Evolutionary conservation across 768 basidiomycete genomes (phyloP), one percentile per base, ranked within the genome.

Genomic region (Suillus subalutaceus): DNA sequence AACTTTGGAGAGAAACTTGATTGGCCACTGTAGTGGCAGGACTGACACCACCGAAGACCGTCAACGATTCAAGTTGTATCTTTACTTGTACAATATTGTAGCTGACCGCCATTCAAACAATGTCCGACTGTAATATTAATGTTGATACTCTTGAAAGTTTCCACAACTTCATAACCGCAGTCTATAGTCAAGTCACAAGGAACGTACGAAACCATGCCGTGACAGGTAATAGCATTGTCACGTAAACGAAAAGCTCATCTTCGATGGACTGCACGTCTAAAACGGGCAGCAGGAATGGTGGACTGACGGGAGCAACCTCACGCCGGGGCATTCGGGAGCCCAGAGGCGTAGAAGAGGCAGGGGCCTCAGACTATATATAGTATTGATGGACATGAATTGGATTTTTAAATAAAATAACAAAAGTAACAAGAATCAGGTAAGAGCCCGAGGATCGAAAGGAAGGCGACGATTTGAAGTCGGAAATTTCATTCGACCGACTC

Each of bases 1-100:
- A 94, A 94, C 77, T 93, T 90, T 70, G 92, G 91, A 4, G 92
- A 93, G 78, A 87, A 86, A 72, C 76, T 90, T 40, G 88, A 88
- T 30, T 93, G 92, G 91, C 92, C 92, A 4, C 78, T 93, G 71
- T 93, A 79, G 41, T 59, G 2, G 43, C 41, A 60, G 12, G 30
- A 30, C 18, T 30, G 38, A 26, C 58, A 30, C 23, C 1, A 13
- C 3, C 9, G 23, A 26, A 18, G 7, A 59, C 2, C 38, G 10
- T 41, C 40, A 30, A 43, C 9, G 4, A 60, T 30, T n/a, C n/a
- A n/a, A n/a, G n/a, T n/a, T 30, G 30, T 60, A 44, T 60, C 18
- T 30, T 43, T 20, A 60, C 18, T 16, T 60, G 58, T 59, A 30
- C 7, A 7, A 26, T 26, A 43, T 12, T 43, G 59, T 43, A 20